Evolutionary conservation across 192 early-diverging fungal genomes (phyloP), one percentile per base, ranked within the genome.

Genomic region (Rhizophagus clarus): DNA sequence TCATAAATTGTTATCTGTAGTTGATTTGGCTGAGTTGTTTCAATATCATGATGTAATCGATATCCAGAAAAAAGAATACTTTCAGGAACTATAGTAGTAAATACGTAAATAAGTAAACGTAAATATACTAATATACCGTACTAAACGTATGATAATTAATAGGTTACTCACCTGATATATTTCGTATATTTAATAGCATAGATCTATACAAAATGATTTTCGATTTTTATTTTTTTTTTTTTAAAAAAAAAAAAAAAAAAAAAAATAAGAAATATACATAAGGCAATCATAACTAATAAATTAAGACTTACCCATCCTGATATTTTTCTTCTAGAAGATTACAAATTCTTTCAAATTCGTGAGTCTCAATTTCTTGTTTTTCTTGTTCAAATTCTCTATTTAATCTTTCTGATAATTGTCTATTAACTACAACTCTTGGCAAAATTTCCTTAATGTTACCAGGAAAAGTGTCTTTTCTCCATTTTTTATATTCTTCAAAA

Each of bases 21-120:
- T 11, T 70, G 68, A 42, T 70, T 37, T n/a, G 68, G 68, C 10
- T 42, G 20, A 5, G 68, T 42, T 22, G 68, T 70, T 70, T 70
- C 68, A 42, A 42, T 40, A 3, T 70, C 68, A 70, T 40, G 12
- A 32, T 67, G 3, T 3, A 31, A 67, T 20, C 26, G 31, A 9
- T 15, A 67, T 32, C 17, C 28, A 2, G 9, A 24, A 22, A 22
- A 40, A 40, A 42, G 12, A 4, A 66, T 5, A 29, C 4, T 66
- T 29, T 12, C 14, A 28, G 24, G 5, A 31, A 2, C 12, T 28
- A 15, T 0, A 31, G 14, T 15, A 15, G 4, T 56, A 56, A 20
- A 51, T 0, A 1, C 4, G 15, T 4, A 56, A 56, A 56, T 49
- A 49, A 49, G 3, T 14, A 51, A 20, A 17, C 0, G 5, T 51